These are phyloP conservation scores for Periconia sp. DNA, from an alignment of 2,329 filamentous ascomycete species.

Conservation along the genomic window DNA sequence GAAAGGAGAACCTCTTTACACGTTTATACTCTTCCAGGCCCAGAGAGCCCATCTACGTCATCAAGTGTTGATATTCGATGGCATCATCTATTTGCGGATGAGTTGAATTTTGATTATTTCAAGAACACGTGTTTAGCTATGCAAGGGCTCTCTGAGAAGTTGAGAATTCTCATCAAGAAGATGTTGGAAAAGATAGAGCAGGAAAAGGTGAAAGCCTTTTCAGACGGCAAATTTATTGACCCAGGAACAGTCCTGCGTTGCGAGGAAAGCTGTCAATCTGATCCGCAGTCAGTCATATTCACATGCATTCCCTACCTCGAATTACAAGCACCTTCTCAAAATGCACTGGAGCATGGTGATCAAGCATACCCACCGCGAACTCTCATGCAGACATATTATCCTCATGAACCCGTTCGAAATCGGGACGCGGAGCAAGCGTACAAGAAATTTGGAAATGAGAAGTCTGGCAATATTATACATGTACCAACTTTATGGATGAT, in stretches of 20 bases:
- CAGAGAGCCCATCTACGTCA: slow-evolving; percentile 15
- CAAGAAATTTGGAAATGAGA: slow-evolving; percentile 23
- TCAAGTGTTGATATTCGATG: slow-evolving; percentile 22
- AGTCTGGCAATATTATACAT: slow-evolving; percentile 24
- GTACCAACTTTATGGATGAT: slow-evolving; percentile 39
- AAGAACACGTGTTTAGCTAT: no score
- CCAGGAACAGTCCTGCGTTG: slow-evolving; percentile 37
- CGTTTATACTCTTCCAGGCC: slow-evolving; percentile 26
- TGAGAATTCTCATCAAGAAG: slow-evolving; percentile 18
- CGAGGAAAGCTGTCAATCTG: slow-evolving; percentile 25
- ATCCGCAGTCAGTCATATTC: slow-evolving; percentile 35
- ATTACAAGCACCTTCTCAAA: slow-evolving; percentile 13
- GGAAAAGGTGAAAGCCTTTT: slow-evolving; percentile 28
- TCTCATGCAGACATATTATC: slow-evolving; percentile 40
- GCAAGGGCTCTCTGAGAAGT: slow-evolving; percentile 20
- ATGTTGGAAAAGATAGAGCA: slow-evolving; percentile 27
- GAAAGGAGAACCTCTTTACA: slow-evolving; percentile 25
- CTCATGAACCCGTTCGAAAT: slow-evolving; percentile 34
- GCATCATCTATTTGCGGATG: slow-evolving; percentile 27
- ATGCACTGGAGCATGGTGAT: slow-evolving; percentile 6
- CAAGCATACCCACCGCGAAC: slow-evolving; percentile 25
- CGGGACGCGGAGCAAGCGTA: slow-evolving; percentile 37
- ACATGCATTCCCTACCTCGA: slow-evolving; percentile 37
- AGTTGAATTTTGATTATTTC: slow-evolving; percentile 31
- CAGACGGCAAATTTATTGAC: slow-evolving; percentile 37